Evolutionary conservation across 2,329 filamentous ascomycete species (phyloP).

Genomic region (Tolypocladium endophyticum): DNA sequence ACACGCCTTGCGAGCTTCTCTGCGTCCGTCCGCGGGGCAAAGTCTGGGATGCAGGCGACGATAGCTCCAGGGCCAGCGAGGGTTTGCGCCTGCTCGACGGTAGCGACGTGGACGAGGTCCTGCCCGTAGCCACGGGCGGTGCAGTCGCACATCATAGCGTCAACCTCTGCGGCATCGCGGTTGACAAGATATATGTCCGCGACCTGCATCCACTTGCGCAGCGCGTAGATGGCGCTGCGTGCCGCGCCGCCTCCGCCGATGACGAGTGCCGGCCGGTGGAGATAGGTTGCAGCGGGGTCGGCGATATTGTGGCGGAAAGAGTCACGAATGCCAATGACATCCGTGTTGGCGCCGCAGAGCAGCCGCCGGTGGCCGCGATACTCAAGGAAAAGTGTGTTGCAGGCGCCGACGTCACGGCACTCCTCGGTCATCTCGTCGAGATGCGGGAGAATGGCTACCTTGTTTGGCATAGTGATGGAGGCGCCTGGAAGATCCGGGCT

Average conservation of each 20-base stretch:
- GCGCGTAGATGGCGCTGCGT: slow-evolving; percentile 65
- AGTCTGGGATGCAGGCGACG: slow-evolving; percentile 67
- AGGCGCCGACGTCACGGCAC: slow-evolving; percentile 62
- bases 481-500: slow-evolving; percentile 33
- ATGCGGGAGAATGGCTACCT: slow-evolving; percentile 63
- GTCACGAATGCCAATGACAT: slow-evolving; percentile 68
- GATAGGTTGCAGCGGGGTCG: slow-evolving; percentile 34
- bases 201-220: slow-evolving; percentile 59
- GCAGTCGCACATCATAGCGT: slow-evolving; percentile 56
- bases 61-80: slow-evolving; percentile 55
- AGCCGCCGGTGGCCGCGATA: slow-evolving; percentile 35
- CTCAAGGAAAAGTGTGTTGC: slow-evolving; percentile 67
- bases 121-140: slow-evolving; percentile 46
- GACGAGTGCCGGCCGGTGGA: slow-evolving; percentile 56
- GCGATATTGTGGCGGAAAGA: slow-evolving; percentile 50
- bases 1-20: slow-evolving; percentile 52
- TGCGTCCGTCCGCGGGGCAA: slow-evolving; percentile 52
- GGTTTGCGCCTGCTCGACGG: slow-evolving; percentile 45
- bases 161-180: slow-evolving; percentile 57
- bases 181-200: slow-evolving; percentile 68
- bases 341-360: slow-evolving; percentile 69
- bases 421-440: slow-evolving; percentile 66
- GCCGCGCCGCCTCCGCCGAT: slow-evolving; percentile 71
- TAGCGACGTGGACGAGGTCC: slow-evolving; percentile 49
- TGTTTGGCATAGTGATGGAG: slow-evolving; percentile 76